Base-by-base conservation (phyloP, 768 basidiomycete genomes). In the Suillus placidus region DNA sequence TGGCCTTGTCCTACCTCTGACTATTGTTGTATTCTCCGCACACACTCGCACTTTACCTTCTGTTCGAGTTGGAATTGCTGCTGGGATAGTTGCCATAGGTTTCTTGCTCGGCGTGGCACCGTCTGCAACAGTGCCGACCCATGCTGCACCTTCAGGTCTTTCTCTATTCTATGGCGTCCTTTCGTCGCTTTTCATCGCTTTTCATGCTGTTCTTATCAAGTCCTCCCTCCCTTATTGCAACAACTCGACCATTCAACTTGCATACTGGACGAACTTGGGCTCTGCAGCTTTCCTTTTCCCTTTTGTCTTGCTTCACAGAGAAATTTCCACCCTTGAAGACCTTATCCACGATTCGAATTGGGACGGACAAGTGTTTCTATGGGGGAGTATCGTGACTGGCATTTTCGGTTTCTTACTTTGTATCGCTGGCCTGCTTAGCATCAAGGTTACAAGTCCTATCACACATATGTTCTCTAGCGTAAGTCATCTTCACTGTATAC, bases 391-490 rank as follows among this genome's bases (percentile, higher is more conserved):
- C 55, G 80, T 90, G 56, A 92, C 91, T 26, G 92, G 92, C 20
- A 67, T 88, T n/a, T 90, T 92, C 67, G 92, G 92, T 2, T 94
- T 93, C 80, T 74, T 93, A 66, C 87, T 94, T 45, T 92, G 90
- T 69, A 78, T 94, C 47, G 91, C 93, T 1, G 91, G 90, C 26
- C 77, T 93, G 69, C 79, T 94, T 67, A 91, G 89, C 72, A 92
- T 94, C 80, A 90, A 90, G 72, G 85, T 92, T 60, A 93, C 92
- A 18, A 90, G 88, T 64, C 92, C 92, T 6, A 84, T 94, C 62
- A 93, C 91, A 2, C 93, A 93, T 74, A 94, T 93, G 91, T 91
- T 94, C 77, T 88, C 88, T 18, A 89, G 84, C 68, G 90, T 91
- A 70, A 73, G 88, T 82, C 13, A 60, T 37, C n/a, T 45, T 69